Evolutionary conservation across 208 protist species (phyloP).

Genomic region (Wallacemonas sp.): DNA sequence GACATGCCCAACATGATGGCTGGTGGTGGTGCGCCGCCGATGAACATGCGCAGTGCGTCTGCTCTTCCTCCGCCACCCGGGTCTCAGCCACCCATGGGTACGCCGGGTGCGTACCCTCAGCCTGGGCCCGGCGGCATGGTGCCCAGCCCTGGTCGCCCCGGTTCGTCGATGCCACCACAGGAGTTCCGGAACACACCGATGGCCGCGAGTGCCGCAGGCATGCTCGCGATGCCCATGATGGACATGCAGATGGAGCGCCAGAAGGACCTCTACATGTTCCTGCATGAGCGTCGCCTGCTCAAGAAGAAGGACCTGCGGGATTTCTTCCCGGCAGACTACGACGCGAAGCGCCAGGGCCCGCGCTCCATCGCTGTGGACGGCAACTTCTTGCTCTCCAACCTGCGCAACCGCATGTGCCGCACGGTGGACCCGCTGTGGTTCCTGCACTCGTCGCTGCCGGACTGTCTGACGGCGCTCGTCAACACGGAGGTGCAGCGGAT

Average conservation of each 20-base stretch:
- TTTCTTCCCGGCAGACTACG: conserved; percentile 53
- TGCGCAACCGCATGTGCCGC: conserved; percentile 57
- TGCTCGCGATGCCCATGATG: conserved; percentile 37
- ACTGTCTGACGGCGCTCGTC: conserved; percentile 65
- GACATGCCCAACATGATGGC: neutral
- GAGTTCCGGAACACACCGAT: conserved; percentile 15
- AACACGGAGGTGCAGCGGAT: conserved; percentile 66
- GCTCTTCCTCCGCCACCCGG: neutral
- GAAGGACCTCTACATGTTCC: conserved; percentile 57
- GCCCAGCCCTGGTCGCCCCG: neutral
- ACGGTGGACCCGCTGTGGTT: conserved; percentile 77
- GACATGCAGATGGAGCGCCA: conserved; percentile 26
- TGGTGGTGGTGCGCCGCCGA: neutral
- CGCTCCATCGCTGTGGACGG: conserved; percentile 79
- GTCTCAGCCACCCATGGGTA: conserved; percentile 3
- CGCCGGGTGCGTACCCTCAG: neutral
- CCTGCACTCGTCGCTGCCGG: conserved; percentile 71
- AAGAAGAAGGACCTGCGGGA: conserved; percentile 37
- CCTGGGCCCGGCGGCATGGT: neutral
- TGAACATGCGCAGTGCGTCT: neutral
- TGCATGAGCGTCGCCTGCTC: conserved; percentile 56
- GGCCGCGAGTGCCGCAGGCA: conserved; percentile 39
- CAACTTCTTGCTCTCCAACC: conserved; percentile 72
- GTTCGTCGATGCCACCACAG: conserved; percentile 1
- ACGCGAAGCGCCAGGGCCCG: conserved; percentile 35